phyloP scores from a whole-genome alignment of 1,284 basidiomycete species.

The Cryptococcus wingfieldii region DNA sequence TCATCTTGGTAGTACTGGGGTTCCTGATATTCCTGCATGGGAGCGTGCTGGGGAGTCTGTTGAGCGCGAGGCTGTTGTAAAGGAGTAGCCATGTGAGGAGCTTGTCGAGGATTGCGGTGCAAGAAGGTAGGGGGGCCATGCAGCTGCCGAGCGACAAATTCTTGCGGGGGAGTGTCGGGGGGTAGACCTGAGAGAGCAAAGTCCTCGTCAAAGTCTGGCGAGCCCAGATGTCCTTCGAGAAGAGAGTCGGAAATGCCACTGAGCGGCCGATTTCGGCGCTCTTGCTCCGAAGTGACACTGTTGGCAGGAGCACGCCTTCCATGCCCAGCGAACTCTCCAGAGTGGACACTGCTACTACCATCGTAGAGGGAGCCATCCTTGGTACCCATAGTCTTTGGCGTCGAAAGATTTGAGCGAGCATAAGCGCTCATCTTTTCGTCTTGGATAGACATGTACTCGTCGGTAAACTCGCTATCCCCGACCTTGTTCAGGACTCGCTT shows the following conservation, averaged over 20 bases:
- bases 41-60: slow-evolving; percentile 5
- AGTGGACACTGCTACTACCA: slow-evolving; percentile 29
- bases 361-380: slow-evolving; percentile 31
- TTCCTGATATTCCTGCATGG: slow-evolving; percentile 5
- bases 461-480: slow-evolving; percentile 26
- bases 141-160: slow-evolving; percentile 18
- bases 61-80: slow-evolving; percentile 6
- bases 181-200: slow-evolving; percentile 39
- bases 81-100: slow-evolving; percentile 4
- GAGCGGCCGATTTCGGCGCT: slow-evolving; percentile 11
- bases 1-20: slow-evolving; percentile 7
- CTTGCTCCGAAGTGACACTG: slow-evolving; percentile 26
- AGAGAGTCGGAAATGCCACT: slow-evolving; percentile 25
- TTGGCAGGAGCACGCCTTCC: slow-evolving; percentile 31
- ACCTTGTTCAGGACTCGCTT: slow-evolving; percentile 26
- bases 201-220: slow-evolving; percentile 39
- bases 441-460: slow-evolving; percentile 6
- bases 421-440: not conserved
- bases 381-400: slow-evolving; percentile 11
- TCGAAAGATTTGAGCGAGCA: slow-evolving; percentile 3
- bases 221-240: slow-evolving; percentile 25
- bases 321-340: slow-evolving; percentile 24
- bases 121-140: slow-evolving; percentile 16
- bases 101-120: slow-evolving; percentile 7
- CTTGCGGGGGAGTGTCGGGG: slow-evolving; percentile 32